Base-by-base conservation (phyloP, 805 yeast species). In the Yamadazyma nakazawae region DNA sequence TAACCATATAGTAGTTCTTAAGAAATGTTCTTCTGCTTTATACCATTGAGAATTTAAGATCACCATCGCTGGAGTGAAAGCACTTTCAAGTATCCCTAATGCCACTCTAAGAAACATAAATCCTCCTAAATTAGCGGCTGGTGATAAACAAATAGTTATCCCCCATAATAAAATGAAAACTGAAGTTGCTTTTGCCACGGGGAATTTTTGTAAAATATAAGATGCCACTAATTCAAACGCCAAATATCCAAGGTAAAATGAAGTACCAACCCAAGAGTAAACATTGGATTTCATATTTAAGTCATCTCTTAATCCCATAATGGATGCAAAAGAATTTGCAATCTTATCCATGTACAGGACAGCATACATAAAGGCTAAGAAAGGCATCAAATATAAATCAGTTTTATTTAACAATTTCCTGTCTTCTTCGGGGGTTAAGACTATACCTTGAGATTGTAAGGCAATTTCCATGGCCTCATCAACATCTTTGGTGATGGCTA, bases 161-260 rank as follows among this genome's bases (percentile, higher is more conserved):
- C 88, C 88, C 90, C 90, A 84, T 0, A 78, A 41, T 14, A 80
- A 55, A 36, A 83, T 74, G 49, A 74, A 74, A 1, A 62, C 52
- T 6, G 79, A 66, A 4, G 76, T 67, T 2, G 79, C 62, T 52
- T 76, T 80, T 3, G 81, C 72, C 51, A 84, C 68, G 2, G 83
- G 85, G 43, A 80, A 75, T 43, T 70, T 69, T 59, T 84, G 89
- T 21, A 81, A 56, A 0, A 74, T 43, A 40, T 67, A 55, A 10
- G 70, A 61, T 3, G 78, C 72, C 3, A 81, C 78, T 46, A 76
- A 61, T 53, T 80, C 82, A 56, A 80, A 82, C 8, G 66, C 67
- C 42, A 85, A 61, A 57, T 83, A 85, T 2, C 90, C 90, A 36
- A 85, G 43, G 61, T 72, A 61, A 55, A 74, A 59, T 37, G 70